Evolutionary conservation across 192 early-diverging fungal species (phyloP), one percentile per base, ranked within the genome.

Genomic region (Podila verticillata): DNA sequence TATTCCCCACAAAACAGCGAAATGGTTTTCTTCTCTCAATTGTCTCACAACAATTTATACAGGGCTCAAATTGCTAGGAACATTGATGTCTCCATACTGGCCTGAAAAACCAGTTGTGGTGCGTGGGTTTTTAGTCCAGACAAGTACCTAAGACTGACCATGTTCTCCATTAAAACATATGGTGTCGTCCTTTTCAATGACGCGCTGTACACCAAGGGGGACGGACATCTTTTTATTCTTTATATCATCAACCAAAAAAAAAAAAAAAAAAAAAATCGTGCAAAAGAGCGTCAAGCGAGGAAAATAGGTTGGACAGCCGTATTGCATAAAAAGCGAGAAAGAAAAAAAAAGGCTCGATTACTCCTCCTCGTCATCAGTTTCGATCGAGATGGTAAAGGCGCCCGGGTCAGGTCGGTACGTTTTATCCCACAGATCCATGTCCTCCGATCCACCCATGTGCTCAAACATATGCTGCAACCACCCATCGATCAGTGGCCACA

Each of bases 151-250:
- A 60, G 58, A 60, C 22, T 24, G 58, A 60, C 58, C 30, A 12
- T 60, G 51, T 60, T 13, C 30, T 60, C 30, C 58, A 60, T 60
- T 60, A 60, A 60, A 60, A 60, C 58, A 60, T 60, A 60, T 60
- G 58, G 58, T 60, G 58, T 31, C 58, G 58, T 32, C 58, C 30
- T 60, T 60, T 60, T 60, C 58, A 28, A 60, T 60, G 58, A 32
- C 58, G 58, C 58, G 58, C 58, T 60, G 58, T 60, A 60, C 58
- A 60, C 58, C 58, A 60, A 60, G 58, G 30, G 30, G 58, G 28
- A 60, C 58, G 17, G 26, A 60, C 58, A 60, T 19, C 58, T 60
- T 60, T 31, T 31, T 60, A 10, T 60, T 19, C 17, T 60, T 60
- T 57, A 26, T 28, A 28, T 60, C 19, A 31, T 60, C 0, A 19